These are phyloP conservation scores for Pseudomassariella vexata DNA, from an alignment of 2,329 filamentous ascomycete genomes.

Conservation along the genomic window DNA sequence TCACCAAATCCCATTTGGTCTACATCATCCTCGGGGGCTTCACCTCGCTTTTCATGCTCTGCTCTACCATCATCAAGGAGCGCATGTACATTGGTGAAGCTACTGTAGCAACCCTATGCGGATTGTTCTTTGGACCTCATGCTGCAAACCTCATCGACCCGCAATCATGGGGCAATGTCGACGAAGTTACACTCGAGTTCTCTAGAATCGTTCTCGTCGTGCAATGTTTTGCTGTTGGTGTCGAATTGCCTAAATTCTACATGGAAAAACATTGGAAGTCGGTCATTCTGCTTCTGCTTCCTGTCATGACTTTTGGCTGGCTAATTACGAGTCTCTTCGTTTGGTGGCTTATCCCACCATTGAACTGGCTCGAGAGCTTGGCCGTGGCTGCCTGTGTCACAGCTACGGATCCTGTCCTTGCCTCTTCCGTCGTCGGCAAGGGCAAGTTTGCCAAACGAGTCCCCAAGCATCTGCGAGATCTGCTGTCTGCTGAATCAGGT, in stretches of 20 bases:
- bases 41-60: slow-evolving; percentile 96
- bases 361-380: slow-evolving; percentile 87
- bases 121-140: slow-evolving; percentile 84
- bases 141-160: slow-evolving; percentile 77
- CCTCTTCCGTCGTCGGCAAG: slow-evolving; percentile 96
- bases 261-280: slow-evolving; percentile 98
- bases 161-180: slow-evolving; percentile 70
- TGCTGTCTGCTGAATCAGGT: slow-evolving; percentile 92
- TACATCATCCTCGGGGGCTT: slow-evolving; percentile 98
- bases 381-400: slow-evolving; percentile 89
- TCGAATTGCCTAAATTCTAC: slow-evolving; percentile 87
- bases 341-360: slow-evolving; percentile 76
- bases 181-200: slow-evolving; percentile 84
- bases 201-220: slow-evolving; percentile 85
- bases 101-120: slow-evolving; percentile 83
- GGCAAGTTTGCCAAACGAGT: slow-evolving; percentile 98
- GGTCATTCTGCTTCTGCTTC: slow-evolving; percentile 78
- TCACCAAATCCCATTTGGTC: slow-evolving; percentile 94
- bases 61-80: slow-evolving; percentile 97
- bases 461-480: slow-evolving; percentile 91
- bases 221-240: slow-evolving; percentile 86
- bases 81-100: slow-evolving; percentile 98
- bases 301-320: slow-evolving; percentile 98
- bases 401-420: slow-evolving; percentile 92
- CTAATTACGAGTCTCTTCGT: slow-evolving; percentile 87